phyloP scores from a whole-genome alignment of 2,329 filamentous ascomycete genomes.

The Neofusicoccum parvum region DNA sequence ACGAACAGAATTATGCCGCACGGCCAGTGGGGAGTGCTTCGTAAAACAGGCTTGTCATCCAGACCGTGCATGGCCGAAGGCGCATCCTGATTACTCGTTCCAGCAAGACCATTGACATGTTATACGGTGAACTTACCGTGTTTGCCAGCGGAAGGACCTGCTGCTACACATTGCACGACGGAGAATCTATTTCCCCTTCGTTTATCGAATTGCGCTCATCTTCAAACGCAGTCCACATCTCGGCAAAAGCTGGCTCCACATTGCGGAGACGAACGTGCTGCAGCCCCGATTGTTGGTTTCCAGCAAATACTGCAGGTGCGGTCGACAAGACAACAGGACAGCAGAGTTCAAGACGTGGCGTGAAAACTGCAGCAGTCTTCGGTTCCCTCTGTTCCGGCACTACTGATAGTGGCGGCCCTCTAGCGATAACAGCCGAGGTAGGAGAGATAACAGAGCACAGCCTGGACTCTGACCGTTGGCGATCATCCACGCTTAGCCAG shows the following conservation, averaged over 20 bases:
- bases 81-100: neutral
- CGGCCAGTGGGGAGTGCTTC: neutral
- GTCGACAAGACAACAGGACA: neutral
- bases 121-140: neutral
- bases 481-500: neutral
- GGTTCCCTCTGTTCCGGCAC: neutral
- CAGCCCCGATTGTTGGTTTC: neutral
- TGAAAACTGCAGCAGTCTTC: neutral
- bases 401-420: neutral
- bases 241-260: neutral
- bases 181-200: neutral
- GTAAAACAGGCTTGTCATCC: neutral
- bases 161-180: neutral
- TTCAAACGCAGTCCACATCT: conserved; percentile 8
- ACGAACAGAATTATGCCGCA: conserved; percentile 1
- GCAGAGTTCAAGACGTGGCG: too few species aligned
- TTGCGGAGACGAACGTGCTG: neutral
- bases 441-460: neutral
- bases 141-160: neutral
- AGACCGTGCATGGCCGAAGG: neutral
- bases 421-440: neutral
- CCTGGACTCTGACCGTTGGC: neutral
- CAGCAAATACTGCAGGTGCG: too few species aligned
- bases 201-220: conserved; percentile 3
- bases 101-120: neutral